Evolutionary conservation across 2,329 filamentous ascomycete genomes (phyloP), one percentile per base, ranked within the genome.

Genomic region (Arthrobotrys conoides): DNA sequence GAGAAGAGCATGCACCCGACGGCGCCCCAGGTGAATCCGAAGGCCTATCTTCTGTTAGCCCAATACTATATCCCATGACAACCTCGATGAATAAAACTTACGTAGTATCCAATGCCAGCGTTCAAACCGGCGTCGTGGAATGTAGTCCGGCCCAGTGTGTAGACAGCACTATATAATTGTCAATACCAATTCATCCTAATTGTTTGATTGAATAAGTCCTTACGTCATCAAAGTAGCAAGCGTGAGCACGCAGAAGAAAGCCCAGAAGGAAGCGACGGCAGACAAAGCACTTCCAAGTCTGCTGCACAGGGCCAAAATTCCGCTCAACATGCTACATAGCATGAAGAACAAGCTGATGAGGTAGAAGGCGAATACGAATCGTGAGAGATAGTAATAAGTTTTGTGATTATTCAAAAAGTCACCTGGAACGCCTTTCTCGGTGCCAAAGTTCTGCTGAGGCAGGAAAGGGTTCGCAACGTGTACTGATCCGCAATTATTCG

Each of bases 291-390:
- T 88, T 55, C 91, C 92, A 0, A 94, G 87, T 71, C 92, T 89
- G 38, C 90, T 90, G 84, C 87, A 92, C 83, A 91, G 90, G 16
- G 92, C 91, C 16, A 94, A 85, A 79, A 93, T 87, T 80, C 90
- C 89, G 10, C 88, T 85, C 84, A 93, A 88, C 83, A 94, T 90
- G 79, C 91, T 89, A 27, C 90, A 71, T 59, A 89, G 87, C 80
- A 89, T 89, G 84, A 97, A 96, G 87, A 97, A 90, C 44, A 97
- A 88, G 18, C 90, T 90, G 81, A 98, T 91, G 71, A 98, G 87
- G 86, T 92, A 92, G 85, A 97, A 96, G 44, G 94, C 93, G 89
- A 95, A 98, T 84, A 93, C 92, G 86, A 97, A 97, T 48, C 95
- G 90, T 86, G 93, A 96, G 83, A 96, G 88, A 85, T 94, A 93